Evolutionary conservation across 495 filamentous ascomycete genomes (phyloP).

Genomic region (Penicillium coprophilum): DNA sequence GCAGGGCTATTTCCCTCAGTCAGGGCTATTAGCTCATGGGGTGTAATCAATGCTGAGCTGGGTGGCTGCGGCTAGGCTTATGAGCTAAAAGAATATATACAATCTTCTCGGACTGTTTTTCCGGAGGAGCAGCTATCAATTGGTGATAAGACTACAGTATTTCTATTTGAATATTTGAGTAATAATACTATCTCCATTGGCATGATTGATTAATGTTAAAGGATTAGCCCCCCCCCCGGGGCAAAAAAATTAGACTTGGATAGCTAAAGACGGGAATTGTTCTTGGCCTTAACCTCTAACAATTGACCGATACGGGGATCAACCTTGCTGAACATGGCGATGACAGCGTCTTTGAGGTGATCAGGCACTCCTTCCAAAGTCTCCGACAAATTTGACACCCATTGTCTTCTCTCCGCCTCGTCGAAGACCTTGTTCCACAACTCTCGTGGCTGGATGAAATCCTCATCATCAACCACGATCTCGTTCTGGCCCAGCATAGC

Average conservation of each 20-base stretch:
- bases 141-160: too few relatives aligned
- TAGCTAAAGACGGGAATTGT: conserved; percentile 6
- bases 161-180: too few relatives aligned
- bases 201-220: background rate
- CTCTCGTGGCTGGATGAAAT: conserved; percentile 32
- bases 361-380: conserved; percentile 24
- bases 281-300: conserved; percentile 20
- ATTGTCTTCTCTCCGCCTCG: conserved; percentile 24
- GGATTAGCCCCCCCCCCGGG: background rate
- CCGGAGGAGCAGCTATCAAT: too few relatives aligned
- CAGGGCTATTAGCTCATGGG: too few relatives aligned
- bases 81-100: too few relatives aligned
- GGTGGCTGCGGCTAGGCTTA: too few relatives aligned
- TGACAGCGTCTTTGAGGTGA: conserved; percentile 22
- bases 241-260: background rate
- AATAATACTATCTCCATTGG: background rate
- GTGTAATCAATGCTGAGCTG: too few relatives aligned
- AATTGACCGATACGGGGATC: conserved; percentile 33
- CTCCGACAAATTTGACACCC: conserved; percentile 26
- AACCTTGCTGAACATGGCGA: conserved; percentile 34
- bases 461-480: conserved; percentile 32
- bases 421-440: conserved; percentile 37
- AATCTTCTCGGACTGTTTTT: too few relatives aligned
- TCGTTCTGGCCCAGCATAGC: conserved; percentile 27
- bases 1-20: too few relatives aligned